Evolutionary conservation across 1,284 basidiomycete species (phyloP).

Genomic region (Trametes sp.): DNA sequence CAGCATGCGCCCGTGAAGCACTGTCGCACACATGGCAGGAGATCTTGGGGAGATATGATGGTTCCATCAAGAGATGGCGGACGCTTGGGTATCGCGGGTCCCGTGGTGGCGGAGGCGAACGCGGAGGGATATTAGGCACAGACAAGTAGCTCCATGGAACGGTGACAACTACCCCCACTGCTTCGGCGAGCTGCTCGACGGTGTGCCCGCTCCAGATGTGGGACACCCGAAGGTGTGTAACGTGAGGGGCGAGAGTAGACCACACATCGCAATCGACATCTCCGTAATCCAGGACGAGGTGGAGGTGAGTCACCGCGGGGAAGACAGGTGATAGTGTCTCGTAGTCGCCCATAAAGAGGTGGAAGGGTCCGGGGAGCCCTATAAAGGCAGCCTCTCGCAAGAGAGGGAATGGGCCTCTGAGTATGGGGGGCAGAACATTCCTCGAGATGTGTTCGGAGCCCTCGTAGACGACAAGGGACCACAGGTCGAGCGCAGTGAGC

Average conservation of each 20-base stretch:
- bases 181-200: neutral
- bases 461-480: neutral
- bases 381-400: neutral
- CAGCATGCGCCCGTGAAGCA: neutral
- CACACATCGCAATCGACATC: neutral
- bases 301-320: neutral
- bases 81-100: neutral
- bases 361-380: neutral
- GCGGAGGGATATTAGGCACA: neutral
- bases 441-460: neutral
- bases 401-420: neutral
- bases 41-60: neutral
- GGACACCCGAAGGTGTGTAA: neutral
- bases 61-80: neutral
- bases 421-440: neutral
- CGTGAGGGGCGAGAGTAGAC: neutral
- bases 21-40: too few relatives aligned
- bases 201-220: neutral
- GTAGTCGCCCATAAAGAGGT: neutral
- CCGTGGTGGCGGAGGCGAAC: neutral
- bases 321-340: neutral
- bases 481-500: neutral
- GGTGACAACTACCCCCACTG: neutral
- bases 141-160: neutral
- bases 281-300: neutral